Base-by-base conservation (phyloP, 2,329 filamentous ascomycete species). In the Penicillium janthinellum region DNA sequence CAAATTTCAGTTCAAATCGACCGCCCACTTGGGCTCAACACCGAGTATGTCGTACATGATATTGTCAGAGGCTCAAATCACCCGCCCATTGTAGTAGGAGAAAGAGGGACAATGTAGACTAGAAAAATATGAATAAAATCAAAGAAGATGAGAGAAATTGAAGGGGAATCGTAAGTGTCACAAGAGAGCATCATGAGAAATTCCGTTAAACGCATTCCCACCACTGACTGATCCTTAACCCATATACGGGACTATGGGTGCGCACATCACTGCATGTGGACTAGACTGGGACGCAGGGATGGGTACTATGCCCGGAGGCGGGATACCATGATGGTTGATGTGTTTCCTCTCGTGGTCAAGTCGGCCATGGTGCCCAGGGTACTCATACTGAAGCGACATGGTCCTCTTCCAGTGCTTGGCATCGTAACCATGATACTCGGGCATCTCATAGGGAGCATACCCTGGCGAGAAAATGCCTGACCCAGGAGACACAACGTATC, bases 371-470 rank as follows among this genome's bases (percentile, higher is more conserved):
- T 60, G 28, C 53, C 65, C 35, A 54, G 60, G 14, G 63, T 67
- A 60, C 56, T 64, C 67, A 57, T 73, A 72, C 14, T 71, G 65
- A n/a, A 70, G 61, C 25, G 70, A 68, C 59, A 71, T 65, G 25
- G 66, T 64, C 4, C 70, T 71, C 49, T 70, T 69, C 71, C 71
- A 76, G 17, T 66, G 59, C 59, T 71, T 74, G 3, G 60, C 10
- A 39, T 68, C 67, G 20, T 65, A 67, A 4, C 65, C 64, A 20
- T 64, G 53, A 28, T 67, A 67, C 4, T 70, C 63, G 2, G 57
- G 59, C 15, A 54, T 47, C 25, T 68, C 60, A 52, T 68, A 65
- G 7, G 59, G 60, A 22, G 54, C 56, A n/a, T 65, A 69, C 11
- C 70, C 70, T 15, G 63, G 62, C 15, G 64, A 57, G 28, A 64